Conservation (phyloP, 768 basidiomycete species). For the Hirschioporus abietinus region DNA sequence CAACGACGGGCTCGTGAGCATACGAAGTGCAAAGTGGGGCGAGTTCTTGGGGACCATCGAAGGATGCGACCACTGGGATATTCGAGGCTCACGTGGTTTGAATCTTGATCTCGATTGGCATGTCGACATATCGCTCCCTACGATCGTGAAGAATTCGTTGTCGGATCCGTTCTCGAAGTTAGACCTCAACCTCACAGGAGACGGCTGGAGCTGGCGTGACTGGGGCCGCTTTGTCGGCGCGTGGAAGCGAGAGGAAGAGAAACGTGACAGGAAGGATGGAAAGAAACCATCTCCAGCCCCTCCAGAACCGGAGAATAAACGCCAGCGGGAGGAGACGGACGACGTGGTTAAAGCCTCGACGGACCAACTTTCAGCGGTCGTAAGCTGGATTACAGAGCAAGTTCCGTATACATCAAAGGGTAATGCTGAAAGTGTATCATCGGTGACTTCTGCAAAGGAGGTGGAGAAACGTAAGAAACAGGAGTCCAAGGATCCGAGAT, state of each 20-base stretch:
- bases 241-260: conserved; percentile 54
- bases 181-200: conserved; percentile 31
- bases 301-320: conserved; percentile 7
- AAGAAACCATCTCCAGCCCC: conserved; percentile 21
- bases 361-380: conserved; percentile 65
- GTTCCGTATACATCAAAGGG: conserved; percentile 34
- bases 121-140: conserved; percentile 3
- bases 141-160: background rate
- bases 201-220: conserved; percentile 42
- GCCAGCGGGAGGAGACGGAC: conserved; percentile 36
- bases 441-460: conserved; percentile 13
- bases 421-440: conserved; percentile 9
- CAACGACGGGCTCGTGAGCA: conserved; percentile 87
- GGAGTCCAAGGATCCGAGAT: conserved; percentile 45
- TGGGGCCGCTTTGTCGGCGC: conserved; percentile 59
- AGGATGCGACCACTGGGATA: conserved; percentile 94
- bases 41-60: conserved; percentile 90
- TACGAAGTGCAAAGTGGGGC: conserved; percentile 94
- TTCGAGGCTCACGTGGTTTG: conserved; percentile 80
- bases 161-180: conserved; percentile 22
- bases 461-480: conserved; percentile 21
- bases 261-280: conserved; percentile 21
- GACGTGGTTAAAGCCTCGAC: conserved; percentile 61
- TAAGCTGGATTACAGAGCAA: conserved; percentile 77
- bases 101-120: conserved; percentile 42